phyloP scores from a whole-genome alignment of 768 basidiomycete genomes.

The Clavaria fumosa region DNA sequence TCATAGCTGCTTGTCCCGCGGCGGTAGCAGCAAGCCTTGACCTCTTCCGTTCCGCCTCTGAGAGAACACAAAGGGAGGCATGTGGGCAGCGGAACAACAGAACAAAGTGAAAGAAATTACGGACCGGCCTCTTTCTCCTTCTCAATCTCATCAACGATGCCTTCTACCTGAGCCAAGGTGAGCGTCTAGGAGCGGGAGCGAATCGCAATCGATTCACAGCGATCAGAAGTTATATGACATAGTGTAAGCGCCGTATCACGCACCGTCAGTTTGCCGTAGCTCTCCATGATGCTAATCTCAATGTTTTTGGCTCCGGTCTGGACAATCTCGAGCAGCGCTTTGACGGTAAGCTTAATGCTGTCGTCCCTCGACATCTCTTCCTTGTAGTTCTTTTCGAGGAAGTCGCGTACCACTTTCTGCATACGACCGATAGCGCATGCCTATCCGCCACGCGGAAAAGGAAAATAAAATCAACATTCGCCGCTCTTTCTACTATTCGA shows the following conservation, averaged over 20 bases:
- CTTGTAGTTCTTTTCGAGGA: conserved; percentile 94
- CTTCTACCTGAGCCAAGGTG: conserved; percentile 76
- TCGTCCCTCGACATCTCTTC: conserved; percentile 82
- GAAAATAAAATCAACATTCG: too few species aligned
- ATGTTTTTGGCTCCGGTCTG: conserved; percentile 99
- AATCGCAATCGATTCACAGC: too few species aligned
- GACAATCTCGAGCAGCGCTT: conserved; percentile 91
- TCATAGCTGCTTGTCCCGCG: conserved; percentile 82
- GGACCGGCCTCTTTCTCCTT: conserved; percentile 90
- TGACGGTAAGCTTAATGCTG: conserved; percentile 87
- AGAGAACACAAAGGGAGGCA: conserved; percentile 7
- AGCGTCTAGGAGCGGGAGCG: too few species aligned
- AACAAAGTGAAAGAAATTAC: conserved; percentile 13
- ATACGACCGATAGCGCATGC: conserved; percentile 97
- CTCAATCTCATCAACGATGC: conserved; percentile 86
- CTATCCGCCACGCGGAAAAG: too few species aligned
- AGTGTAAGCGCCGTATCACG: conserved; percentile 15
- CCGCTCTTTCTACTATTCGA: conserved; percentile 1
- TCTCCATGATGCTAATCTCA: conserved; percentile 95
- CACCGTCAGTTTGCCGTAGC: conserved; percentile 86
- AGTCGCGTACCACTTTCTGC: conserved; percentile 96
- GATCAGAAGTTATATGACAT: conserved; percentile 1
- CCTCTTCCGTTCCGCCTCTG: conserved; percentile 92
- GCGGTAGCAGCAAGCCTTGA: conserved; percentile 83
- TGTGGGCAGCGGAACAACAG: neutral